phyloP scores from a whole-genome alignment of 768 basidiomycete genomes.

The Fibroporia radiculosa region DNA sequence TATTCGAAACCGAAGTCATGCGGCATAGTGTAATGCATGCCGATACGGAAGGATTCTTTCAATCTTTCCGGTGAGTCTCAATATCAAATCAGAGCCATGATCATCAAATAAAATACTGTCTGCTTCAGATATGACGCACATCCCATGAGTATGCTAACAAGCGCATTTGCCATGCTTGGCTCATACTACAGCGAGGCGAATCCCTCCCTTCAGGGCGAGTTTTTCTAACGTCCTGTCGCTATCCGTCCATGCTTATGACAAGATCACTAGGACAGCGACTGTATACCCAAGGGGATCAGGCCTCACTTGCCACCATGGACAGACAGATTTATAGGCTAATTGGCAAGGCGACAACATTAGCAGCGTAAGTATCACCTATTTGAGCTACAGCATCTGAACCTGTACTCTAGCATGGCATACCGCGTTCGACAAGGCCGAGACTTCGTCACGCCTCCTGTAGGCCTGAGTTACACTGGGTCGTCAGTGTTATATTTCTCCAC shows the following conservation, averaged over 20 bases:
- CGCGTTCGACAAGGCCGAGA: conserved; percentile 85
- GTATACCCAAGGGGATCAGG: conserved; percentile 58
- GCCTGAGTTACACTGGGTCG: conserved; percentile 81
- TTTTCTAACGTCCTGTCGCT: neutral
- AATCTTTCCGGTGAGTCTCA: conserved; percentile 33
- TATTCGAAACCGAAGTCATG: conserved; percentile 71
- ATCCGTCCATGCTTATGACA: neutral
- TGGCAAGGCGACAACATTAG: conserved; percentile 83
- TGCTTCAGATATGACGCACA: conserved; percentile 85
- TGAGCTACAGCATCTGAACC: neutral
- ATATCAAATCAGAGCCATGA: too few species aligned
- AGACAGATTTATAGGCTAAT: conserved; percentile 87
- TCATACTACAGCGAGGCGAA: conserved; percentile 86
- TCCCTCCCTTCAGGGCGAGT: conserved; percentile 72
- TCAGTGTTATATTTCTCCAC: conserved; percentile 26
- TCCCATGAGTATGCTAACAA: conserved; percentile 86
- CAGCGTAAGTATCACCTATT: conserved; percentile 48
- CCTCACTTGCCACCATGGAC: conserved; percentile 75
- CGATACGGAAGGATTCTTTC: conserved; percentile 34
- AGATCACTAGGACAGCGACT: conserved; percentile 57
- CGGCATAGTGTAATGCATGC: conserved; percentile 52
- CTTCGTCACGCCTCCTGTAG: conserved; percentile 78
- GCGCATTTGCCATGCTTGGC: conserved; percentile 81
- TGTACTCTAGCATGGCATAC: conserved; percentile 69
- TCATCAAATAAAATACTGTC: too few species aligned